A percentile compares a stretch with the other conserved stretches of the same genome.
phyloP scores from a whole-genome alignment of 2,329 filamentous ascomycete genomes.

The Exophiala bonariae region DNA sequence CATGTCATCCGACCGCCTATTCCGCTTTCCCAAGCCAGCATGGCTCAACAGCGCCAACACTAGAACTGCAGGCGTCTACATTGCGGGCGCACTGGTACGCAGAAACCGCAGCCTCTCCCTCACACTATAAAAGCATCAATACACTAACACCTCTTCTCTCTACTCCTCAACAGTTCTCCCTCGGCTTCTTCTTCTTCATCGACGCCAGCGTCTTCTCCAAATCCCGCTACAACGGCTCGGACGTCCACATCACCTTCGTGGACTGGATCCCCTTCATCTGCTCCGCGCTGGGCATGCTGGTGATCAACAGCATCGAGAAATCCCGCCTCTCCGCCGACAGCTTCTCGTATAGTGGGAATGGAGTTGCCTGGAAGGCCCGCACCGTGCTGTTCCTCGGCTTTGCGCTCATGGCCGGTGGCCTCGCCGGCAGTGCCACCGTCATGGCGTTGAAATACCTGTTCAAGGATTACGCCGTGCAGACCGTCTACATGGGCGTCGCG shows the following conservation, averaged over 20 bases:
- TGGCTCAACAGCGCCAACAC: constrained; percentile 67
- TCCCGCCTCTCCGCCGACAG: constrained; percentile 63
- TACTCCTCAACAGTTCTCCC: constrained; percentile 56
- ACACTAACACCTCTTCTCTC: too few relatives aligned
- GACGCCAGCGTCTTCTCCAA: constrained; percentile 66
- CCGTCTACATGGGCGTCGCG: constrained; percentile 66
- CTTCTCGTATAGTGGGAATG: constrained; percentile 64
- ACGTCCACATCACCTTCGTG: constrained; percentile 67
- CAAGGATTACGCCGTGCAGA: constrained; percentile 58
- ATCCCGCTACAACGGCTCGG: constrained; percentile 60
- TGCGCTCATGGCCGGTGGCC: constrained; percentile 66
- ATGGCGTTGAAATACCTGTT: constrained; percentile 69
- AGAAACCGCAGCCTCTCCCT: too few relatives aligned
- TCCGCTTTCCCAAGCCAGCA: constrained; percentile 66
- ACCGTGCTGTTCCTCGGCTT: constrained; percentile 70
- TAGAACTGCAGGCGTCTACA: constrained; percentile 65
- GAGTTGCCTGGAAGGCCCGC: constrained; percentile 69
- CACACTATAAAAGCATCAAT: too few relatives aligned
- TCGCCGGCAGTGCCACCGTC: constrained; percentile 67
- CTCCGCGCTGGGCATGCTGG: constrained; percentile 67
- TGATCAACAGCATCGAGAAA: constrained; percentile 73
- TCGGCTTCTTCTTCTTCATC: constrained; percentile 69
- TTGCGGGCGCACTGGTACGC: constrained; percentile 64
- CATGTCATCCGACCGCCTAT: constrained; percentile 53
- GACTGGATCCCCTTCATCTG: constrained; percentile 74